Base-by-base conservation (phyloP, 2,329 filamentous ascomycete species). In the Lecanicillium sp. region DNA sequence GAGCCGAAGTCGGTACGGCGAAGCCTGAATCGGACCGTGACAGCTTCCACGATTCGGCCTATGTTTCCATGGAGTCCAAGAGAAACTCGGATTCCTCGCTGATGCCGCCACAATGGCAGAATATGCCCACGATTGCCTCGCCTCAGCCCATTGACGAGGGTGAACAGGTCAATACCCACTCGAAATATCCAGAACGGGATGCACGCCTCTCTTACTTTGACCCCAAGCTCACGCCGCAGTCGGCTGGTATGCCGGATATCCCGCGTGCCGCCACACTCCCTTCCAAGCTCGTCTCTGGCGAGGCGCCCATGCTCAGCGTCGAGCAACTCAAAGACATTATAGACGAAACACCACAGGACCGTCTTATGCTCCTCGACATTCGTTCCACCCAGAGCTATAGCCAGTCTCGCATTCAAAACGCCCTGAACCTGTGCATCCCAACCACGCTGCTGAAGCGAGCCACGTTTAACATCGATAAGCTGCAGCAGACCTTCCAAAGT, bases 351-450 rank as follows among this genome's bases (percentile, higher is more conserved):
- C 49, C 53, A 3, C 51, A 60, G 8, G 52, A 60, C 7, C 63
- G 67, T 1, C 48, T 85, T 1, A 64, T 98, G 22, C 56, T 96
- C 2, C 65, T 98, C 4, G 92, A 98, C 56, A 74, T 96, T 16
- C 78, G 92, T 29, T 88, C 94, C 0, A 85, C 82, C 19, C 87
- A 88, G 15, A 86, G 90, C 48, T 95, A 83, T 54, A 74, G 80
- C 1, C 71, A 76, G 33, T 80, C 84, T 16, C 78, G 85, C 20
- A 84, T 96, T 39, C 65, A 71, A 35, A 81, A 82, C n/a, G 86
- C 90, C 1, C 64, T 98, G 22, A 96, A 94, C 55, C 68, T 98
- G 5, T 96, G 92, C 55, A 94, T 96, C 44, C 92, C 92, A 0
- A 96, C 92, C 0, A 96, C 90, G 0, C 66, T 98, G 12, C 64